phyloP scores from a whole-genome alignment of 208 protist genomes.

The Trypanosoma vivax region DNA sequence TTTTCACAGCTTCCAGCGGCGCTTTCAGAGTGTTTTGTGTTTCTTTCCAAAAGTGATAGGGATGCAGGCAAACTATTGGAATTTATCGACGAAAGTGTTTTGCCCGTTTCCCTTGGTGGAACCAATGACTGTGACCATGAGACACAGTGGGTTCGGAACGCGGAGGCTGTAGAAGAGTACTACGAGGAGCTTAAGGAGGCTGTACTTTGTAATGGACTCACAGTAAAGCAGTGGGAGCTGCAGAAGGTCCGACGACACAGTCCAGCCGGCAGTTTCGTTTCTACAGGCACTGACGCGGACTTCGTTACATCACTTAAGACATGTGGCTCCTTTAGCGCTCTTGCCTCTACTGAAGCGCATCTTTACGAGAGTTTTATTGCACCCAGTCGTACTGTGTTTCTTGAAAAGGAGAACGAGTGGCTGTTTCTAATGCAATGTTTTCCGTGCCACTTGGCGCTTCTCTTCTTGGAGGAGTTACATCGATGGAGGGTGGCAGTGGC shows the following conservation, averaged over 20 bases:
- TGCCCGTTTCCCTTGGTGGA: conserved; percentile 51
- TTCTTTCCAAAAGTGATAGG: conserved; percentile 36
- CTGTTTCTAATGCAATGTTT: conserved; percentile 24
- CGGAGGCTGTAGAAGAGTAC: conserved; percentile 40
- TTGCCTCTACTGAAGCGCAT: neutral
- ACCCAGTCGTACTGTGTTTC: neutral
- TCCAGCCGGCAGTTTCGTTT: neutral
- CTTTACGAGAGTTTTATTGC: neutral
- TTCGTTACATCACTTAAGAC: conserved; percentile 23
- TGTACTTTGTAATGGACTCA: conserved; percentile 30
- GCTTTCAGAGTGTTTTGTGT: conserved; percentile 55
- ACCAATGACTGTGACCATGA: conserved; percentile 46
- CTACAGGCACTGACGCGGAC: conserved; percentile 1
- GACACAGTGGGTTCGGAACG: conserved; percentile 30
- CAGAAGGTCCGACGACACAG: conserved; percentile 23
- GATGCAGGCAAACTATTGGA: conserved; percentile 40
- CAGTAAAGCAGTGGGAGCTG: conserved; percentile 71
- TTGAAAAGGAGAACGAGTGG: conserved; percentile 24
- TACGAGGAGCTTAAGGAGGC: conserved; percentile 38
- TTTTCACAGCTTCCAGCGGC: conserved; percentile 46
- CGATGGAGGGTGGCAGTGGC: conserved; percentile 39
- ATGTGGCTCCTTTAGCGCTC: conserved; percentile 20
- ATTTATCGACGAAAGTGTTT: conserved; percentile 36
- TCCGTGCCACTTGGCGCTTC: conserved; percentile 25
- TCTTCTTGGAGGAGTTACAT: conserved; percentile 63